Percentiles rank a stretch among this genome's conserved stretches.
These are phyloP conservation scores for Monosporascus sp. DNA, from an alignment of 2,329 filamentous ascomycete species.

Conservation along the genomic window DNA sequence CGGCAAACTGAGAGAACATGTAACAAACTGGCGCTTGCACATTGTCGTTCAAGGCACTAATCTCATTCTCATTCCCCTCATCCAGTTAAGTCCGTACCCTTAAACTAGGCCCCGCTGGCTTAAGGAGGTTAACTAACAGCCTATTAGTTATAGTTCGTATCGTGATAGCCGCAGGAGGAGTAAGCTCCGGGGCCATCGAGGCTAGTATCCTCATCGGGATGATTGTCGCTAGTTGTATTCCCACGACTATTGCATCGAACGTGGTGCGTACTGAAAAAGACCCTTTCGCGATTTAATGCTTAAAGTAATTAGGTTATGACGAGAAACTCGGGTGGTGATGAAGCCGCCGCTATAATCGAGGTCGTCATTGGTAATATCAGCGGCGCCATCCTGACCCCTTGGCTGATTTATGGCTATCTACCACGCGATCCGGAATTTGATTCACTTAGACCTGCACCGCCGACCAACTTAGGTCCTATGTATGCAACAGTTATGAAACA, in stretches of 20 bases:
- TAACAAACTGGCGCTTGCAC: conserved; percentile 63
- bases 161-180: conserved; percentile 39
- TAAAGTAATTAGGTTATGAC: conserved; percentile 50
- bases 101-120: background rate
- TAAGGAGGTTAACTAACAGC: conserved; percentile 11
- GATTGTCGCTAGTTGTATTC: conserved; percentile 60
- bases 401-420: conserved; percentile 57
- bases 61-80: conserved; percentile 59
- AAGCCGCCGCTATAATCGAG: conserved; percentile 60
- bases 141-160: conserved; percentile 38
- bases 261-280: conserved; percentile 32
- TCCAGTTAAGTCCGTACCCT: conserved; percentile 47
- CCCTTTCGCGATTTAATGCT: no score
- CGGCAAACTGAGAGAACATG: conserved; percentile 53
- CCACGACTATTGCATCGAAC: conserved; percentile 68
- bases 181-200: conserved; percentile 53
- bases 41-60: conserved; percentile 61
- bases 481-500: conserved; percentile 64
- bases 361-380: conserved; percentile 65
- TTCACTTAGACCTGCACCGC: conserved; percentile 47
- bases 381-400: conserved; percentile 62
- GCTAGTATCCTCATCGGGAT: conserved; percentile 62
- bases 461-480: conserved; percentile 51
- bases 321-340: conserved; percentile 60
- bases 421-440: conserved; percentile 47